Evolutionary conservation across 225 moss, liverwort and hornwort genomes (phyloP).

Genomic region (Straminergon stramineum): DNA sequence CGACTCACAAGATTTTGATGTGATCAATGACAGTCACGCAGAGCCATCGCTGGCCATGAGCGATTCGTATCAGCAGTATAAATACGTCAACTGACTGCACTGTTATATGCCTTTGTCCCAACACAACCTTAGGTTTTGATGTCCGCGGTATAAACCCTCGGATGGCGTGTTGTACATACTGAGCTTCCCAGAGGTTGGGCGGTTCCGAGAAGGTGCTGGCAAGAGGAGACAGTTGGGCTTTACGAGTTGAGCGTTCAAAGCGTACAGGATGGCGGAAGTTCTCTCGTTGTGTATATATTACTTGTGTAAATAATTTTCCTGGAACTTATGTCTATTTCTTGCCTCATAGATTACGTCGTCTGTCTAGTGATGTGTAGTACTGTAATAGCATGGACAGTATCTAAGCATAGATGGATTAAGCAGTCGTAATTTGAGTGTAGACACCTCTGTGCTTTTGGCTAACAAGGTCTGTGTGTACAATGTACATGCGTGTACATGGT

Average conservation of each 20-base stretch:
- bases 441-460: slow-evolving; percentile 13
- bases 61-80: slow-evolving; percentile 37
- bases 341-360: not conserved
- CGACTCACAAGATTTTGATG: slow-evolving; percentile 32
- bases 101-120: slow-evolving; percentile 6
- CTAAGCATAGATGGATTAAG: slow-evolving; percentile 5
- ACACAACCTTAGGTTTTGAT: slow-evolving; percentile 25
- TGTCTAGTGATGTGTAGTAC: not conserved
- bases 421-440: slow-evolving; percentile 12
- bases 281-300: slow-evolving; percentile 14
- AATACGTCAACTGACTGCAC: slow-evolving; percentile 27
- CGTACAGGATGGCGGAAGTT: slow-evolving; percentile 15
- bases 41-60: slow-evolving; percentile 39
- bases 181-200: slow-evolving; percentile 44
- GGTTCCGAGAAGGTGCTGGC: slow-evolving; percentile 43
- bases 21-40: slow-evolving; percentile 31
- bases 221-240: slow-evolving; percentile 7
- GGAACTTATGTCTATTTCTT: slow-evolving; percentile 2
- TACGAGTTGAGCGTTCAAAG: slow-evolving; percentile 15
- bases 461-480: slow-evolving; percentile 19
- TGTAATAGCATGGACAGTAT: not conserved
- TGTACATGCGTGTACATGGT: slow-evolving; percentile 39
- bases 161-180: slow-evolving; percentile 49
- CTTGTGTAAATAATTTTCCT: slow-evolving; percentile 29
- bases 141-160: slow-evolving; percentile 14